Evolutionary conservation across 768 basidiomycete species (phyloP), one percentile per base, ranked within the genome.

Genomic region (Kwoniella heveanensis): DNA sequence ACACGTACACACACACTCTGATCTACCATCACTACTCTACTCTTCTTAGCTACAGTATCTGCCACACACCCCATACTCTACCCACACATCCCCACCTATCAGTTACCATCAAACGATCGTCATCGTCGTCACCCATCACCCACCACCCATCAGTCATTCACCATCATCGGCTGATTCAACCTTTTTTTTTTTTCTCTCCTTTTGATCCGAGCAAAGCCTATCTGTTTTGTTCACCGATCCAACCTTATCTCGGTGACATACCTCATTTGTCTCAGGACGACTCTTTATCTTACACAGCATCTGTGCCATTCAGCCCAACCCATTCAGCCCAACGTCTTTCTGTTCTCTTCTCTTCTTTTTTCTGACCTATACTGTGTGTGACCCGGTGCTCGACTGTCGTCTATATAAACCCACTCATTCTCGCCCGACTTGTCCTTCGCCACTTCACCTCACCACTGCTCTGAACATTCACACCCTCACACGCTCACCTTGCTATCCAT

Each of bases 231-330:
- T 10, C 17, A 44, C 4, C 39, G 10, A 19, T 44, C 39, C 3
- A 44, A 44, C 39, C 39, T 44, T 44, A 44, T 44, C 39, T 44
- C 39, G 39, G 39, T 44, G 39, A 44, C 39, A 9, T 44, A 44
- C 39, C 39, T 44, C 39, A 44, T 17, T 10, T 19, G 10, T 10
- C 10, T 44, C 10, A 19, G 7, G 32, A 36, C 32, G 32, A 36
- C 32, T 36, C 32, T 13, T 36, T 36, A 36, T 36, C 32, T 36
- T 36, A 36, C 32, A 13, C 32, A 36, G 7, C 39, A 44, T 3
- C 39, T 10, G 9, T 17, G 39, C 39, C 15, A 10, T 19, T 44
- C 32, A 36, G 10, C 39, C 10, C 15, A 7, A 3, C 15, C 15
- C 6, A 44, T 44, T 17, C 39, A 7, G 19, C n/a, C n/a, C n/a